Evolutionary conservation across 2,329 filamentous ascomycete species (phyloP).

Genomic region (Elsinoe ampelina): DNA sequence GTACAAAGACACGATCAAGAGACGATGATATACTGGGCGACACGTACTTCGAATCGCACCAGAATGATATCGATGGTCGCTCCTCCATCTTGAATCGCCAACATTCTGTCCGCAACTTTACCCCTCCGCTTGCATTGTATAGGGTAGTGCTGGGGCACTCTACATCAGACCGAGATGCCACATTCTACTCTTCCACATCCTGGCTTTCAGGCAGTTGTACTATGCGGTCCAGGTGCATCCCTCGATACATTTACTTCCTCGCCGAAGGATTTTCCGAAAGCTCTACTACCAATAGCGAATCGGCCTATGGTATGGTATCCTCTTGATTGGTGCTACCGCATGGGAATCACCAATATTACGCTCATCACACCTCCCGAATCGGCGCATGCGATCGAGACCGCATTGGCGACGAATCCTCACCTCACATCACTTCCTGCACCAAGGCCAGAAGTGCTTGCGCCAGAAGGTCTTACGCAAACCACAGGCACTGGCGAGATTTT

Average conservation of each 20-base stretch:
- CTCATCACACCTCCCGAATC: constrained; percentile 50
- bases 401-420: constrained; percentile 68
- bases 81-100: neutral
- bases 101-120: neutral
- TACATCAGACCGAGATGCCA: constrained; percentile 49
- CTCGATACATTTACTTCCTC: constrained; percentile 76
- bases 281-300: constrained; percentile 72
- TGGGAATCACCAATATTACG: constrained; percentile 60
- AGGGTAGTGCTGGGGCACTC: neutral
- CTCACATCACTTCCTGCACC: constrained; percentile 65
- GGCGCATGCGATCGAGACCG: constrained; percentile 55
- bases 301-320: constrained; percentile 86
- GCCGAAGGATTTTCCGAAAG: constrained; percentile 72
- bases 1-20: neutral
- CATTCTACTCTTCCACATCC: constrained; percentile 66
- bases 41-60: too few relatives aligned
- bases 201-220: constrained; percentile 72
- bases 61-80: too few relatives aligned
- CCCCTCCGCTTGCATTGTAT: neutral
- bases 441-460: constrained; percentile 66
- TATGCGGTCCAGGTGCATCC: constrained; percentile 73
- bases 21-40: too few relatives aligned
- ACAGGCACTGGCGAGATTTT: constrained; percentile 86
- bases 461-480: constrained; percentile 65
- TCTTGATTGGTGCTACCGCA: constrained; percentile 74